Evolutionary conservation across 2,329 filamentous ascomycete species (phyloP), one percentile per base, ranked within the genome.

Genomic region (Zalaria sp.): DNA sequence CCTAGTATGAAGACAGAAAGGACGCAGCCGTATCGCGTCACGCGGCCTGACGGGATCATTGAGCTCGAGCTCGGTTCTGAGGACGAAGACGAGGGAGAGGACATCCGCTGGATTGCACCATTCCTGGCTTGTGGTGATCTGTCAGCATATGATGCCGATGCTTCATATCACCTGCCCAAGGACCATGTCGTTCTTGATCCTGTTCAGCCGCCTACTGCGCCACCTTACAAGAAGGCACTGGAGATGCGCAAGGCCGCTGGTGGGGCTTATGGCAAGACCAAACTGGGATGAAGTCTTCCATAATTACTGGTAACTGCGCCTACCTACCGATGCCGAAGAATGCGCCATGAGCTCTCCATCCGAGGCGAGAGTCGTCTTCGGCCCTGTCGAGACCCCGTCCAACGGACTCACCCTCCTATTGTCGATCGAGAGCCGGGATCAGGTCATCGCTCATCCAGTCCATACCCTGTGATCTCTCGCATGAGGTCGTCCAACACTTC

Each of bases 81-180:
- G 60, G 67, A 59, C 54, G 54, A 55, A 1, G 49, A 57, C 8
- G 56, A 60, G 38, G 57, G 60, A 8, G 55, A 60, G 39, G 69
- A 77, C 45, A 61, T 69, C 27, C 68, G 81, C 39, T 96, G 89
- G 87, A 89, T 96, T 51, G 87, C 88, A 3, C 87, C 89, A 0
- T 98, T 98, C 58, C 75, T 98, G 53, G 88, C 91, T n/a, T 98
- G 91, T 59, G 91, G 91, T 37, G 91, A 98, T 62, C 71, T 98
- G 41, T 93, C 87, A 25, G 80, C 85, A 7, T 98, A 88, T 65
- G 91, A 98, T 65, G 87, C 89, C 1, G 91, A 98, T 68, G 89
- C 91, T 3, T 91, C 88, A 4, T 95, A 96, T 62, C 76, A 83
- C 50, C 69, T 98, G 11, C 88, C 91, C 0, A 82, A 88, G 46